Percentiles rank a stretch among this genome's conserved stretches.
phyloP scores from a whole-genome alignment of 2,329 filamentous ascomycete species.

The Exophiala spinifera region DNA sequence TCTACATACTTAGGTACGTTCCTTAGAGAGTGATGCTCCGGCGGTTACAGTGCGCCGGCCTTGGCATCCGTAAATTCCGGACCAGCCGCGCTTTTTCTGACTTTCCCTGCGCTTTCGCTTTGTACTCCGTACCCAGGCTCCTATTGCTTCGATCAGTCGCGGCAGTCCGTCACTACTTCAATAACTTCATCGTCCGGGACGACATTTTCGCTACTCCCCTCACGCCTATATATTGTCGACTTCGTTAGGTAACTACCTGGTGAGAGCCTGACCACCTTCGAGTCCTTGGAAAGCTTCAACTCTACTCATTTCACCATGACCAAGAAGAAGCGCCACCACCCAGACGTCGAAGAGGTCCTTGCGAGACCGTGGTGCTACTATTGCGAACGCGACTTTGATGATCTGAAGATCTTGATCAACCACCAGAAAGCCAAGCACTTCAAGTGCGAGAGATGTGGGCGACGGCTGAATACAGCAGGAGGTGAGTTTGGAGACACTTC shows the following conservation, averaged over 20 bases:
- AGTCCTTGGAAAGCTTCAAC: neutral
- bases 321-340: slow-evolving; percentile 86
- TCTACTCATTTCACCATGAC: slow-evolving; percentile 56
- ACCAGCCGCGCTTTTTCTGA: slow-evolving; percentile 3
- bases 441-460: slow-evolving; percentile 88
- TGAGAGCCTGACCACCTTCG: neutral
- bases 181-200: too few species aligned
- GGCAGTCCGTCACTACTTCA: too few species aligned
- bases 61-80: slow-evolving; percentile 3
- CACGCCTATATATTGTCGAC: too few species aligned
- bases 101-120: too few species aligned
- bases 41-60: slow-evolving; percentile 3
- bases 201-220: too few species aligned
- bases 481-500: slow-evolving; percentile 55
- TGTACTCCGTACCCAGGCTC: too few species aligned
- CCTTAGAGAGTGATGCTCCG: neutral
- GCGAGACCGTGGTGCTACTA: slow-evolving; percentile 96
- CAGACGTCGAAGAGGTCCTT: slow-evolving; percentile 84
- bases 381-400: slow-evolving; percentile 98
- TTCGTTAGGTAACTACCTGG: too few species aligned
- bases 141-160: too few species aligned
- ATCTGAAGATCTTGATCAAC: slow-evolving; percentile 90
- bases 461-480: slow-evolving; percentile 89
- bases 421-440: slow-evolving; percentile 99
- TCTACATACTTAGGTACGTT: too few species aligned